Evolutionary conservation across 2,329 filamentous ascomycete species (phyloP).

Genomic region (Penicillium palitans): DNA sequence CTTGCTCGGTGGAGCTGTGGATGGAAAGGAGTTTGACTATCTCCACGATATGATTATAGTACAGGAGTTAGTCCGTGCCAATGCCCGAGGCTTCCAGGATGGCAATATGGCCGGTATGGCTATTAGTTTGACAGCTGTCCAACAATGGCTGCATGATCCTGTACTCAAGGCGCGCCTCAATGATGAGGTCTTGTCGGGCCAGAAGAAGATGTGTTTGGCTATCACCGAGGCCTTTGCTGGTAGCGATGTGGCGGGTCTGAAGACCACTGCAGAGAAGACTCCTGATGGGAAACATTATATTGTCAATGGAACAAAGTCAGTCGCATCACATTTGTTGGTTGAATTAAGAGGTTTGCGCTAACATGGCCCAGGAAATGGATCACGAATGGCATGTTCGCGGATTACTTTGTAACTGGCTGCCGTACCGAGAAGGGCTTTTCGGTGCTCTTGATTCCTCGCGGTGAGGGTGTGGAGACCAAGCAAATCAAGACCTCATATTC

Average conservation of each 20-base stretch:
- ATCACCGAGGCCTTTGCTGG: slow-evolving; percentile 89
- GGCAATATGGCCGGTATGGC: slow-evolving; percentile 86
- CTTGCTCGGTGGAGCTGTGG: slow-evolving; percentile 67
- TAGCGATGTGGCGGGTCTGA: slow-evolving; percentile 74
- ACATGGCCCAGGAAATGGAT: slow-evolving; percentile 74
- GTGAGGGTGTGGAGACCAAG: slow-evolving; percentile 66
- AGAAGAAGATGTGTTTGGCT: slow-evolving; percentile 85
- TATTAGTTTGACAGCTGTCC: slow-evolving; percentile 75
- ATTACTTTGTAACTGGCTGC: slow-evolving; percentile 82
- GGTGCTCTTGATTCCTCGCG: slow-evolving; percentile 72
- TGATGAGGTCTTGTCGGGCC: slow-evolving; percentile 71
- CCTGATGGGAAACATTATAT: slow-evolving; percentile 72
- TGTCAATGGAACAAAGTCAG: slow-evolving; percentile 47
- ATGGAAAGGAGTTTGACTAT: slow-evolving; percentile 81
- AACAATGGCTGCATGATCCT: slow-evolving; percentile 73
- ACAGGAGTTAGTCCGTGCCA: slow-evolving; percentile 71
- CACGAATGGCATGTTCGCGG: slow-evolving; percentile 75
- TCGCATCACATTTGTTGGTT: not conserved
- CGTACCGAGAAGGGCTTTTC: slow-evolving; percentile 76
- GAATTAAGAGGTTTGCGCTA: not conserved
- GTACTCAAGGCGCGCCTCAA: slow-evolving; percentile 66
- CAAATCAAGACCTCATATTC: slow-evolving; percentile 71
- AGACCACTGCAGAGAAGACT: slow-evolving; percentile 76
- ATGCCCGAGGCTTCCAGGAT: slow-evolving; percentile 79
- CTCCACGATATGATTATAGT: slow-evolving; percentile 77